phyloP scores from a whole-genome alignment of 2,329 filamentous ascomycete species.

The Ophiocordyceps camponoti-floridani region DNA sequence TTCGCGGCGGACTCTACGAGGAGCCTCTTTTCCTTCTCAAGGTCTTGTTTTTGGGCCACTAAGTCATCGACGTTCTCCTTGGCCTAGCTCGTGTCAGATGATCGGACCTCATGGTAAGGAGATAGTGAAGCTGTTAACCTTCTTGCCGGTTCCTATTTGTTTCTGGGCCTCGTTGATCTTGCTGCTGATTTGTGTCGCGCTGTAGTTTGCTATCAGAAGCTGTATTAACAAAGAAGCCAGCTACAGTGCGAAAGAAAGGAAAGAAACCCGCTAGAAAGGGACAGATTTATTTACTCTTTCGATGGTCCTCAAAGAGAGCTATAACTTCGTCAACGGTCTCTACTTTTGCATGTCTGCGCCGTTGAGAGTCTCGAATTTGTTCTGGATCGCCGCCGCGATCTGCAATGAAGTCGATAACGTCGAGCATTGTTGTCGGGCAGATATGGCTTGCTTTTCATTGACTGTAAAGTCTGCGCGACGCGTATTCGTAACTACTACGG shows the following conservation, averaged over 20 bases:
- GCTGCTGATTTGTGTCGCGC: conserved; percentile 60
- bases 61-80: conserved; percentile 78
- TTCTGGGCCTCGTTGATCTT: conserved; percentile 83
- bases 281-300: conserved; percentile 38
- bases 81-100: conserved; percentile 24
- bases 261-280: background rate
- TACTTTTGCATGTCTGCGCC: conserved; percentile 61
- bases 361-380: conserved; percentile 81
- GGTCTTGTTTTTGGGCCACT: conserved; percentile 55
- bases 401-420: conserved; percentile 61
- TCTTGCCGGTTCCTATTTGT: conserved; percentile 81
- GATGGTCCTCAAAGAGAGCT: conserved; percentile 68
- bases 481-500: no score
- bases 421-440: conserved; percentile 37
- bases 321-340: conserved; percentile 86
- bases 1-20: conserved; percentile 55
- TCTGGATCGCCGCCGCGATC: conserved; percentile 86
- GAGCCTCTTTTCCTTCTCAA: conserved; percentile 70
- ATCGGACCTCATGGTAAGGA: background rate
- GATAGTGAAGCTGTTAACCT: conserved; percentile 26
- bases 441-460: background rate
- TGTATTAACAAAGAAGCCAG: background rate
- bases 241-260: background rate
- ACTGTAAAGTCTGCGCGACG: no score
- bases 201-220: conserved; percentile 38